Evolutionary conservation across 495 filamentous ascomycete species (phyloP).

Genomic region (Choiromyces venosus): DNA sequence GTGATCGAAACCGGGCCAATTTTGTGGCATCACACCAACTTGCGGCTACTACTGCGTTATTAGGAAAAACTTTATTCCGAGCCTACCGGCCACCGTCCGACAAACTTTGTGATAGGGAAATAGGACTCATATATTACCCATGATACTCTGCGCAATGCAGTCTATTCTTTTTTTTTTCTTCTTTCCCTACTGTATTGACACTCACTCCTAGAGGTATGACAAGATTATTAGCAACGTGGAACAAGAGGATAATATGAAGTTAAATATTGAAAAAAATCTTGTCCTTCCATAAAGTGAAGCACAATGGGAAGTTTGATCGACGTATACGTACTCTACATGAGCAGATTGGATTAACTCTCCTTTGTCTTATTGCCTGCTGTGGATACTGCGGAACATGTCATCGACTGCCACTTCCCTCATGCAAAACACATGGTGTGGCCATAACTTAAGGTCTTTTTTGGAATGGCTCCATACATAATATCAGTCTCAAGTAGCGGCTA

Average conservation of each 20-base stretch:
- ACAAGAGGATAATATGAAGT: background rate
- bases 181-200: background rate
- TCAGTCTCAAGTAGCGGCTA: background rate
- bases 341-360: background rate
- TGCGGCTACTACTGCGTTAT: background rate
- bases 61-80: slow-evolving; percentile 1
- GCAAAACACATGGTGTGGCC: background rate
- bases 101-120: background rate
- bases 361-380: background rate
- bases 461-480: background rate
- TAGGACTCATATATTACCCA: background rate
- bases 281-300: background rate
- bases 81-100: background rate
- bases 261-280: background rate
- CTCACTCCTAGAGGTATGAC: background rate
- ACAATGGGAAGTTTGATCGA: background rate
- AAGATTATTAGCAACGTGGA: background rate
- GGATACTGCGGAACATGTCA: background rate
- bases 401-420: background rate
- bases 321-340: too few relatives aligned
- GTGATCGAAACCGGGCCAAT: background rate
- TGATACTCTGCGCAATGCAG: background rate
- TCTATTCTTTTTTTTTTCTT: background rate
- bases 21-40: background rate
- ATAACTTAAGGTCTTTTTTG: background rate